Conservation (phyloP, 306 rosid genomes). For the Acacia melanoxylon region DNA sequence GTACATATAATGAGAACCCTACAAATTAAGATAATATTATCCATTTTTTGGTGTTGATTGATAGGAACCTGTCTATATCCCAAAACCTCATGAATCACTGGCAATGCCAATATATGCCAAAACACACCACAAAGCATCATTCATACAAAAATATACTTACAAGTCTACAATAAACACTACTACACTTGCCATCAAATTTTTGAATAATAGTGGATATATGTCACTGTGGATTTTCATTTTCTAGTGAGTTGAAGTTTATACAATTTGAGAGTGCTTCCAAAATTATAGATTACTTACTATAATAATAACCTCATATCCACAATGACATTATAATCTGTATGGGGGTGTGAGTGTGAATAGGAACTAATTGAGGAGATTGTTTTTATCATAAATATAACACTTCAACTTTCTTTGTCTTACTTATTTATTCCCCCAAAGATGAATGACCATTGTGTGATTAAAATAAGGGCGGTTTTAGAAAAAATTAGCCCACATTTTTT, state of each 20-base stretch:
- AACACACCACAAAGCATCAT: not conserved
- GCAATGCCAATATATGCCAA: not conserved
- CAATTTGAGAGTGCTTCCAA: too few relatives aligned
- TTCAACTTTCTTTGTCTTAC: too few relatives aligned
- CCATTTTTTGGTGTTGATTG: conserved; percentile 37
- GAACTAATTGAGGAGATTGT: too few relatives aligned
- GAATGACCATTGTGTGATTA: too few relatives aligned
- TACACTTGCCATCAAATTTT: not conserved
- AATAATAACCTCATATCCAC: too few relatives aligned
- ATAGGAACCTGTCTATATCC: not conserved
- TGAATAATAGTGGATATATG: not conserved
- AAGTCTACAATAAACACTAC: not conserved
- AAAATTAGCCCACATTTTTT: too few relatives aligned
- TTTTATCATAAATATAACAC: too few relatives aligned
- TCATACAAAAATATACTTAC: not conserved
- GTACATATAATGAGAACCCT: not conserved
- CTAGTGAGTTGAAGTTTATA: not conserved
- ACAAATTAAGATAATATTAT: not conserved
- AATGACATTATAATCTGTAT: too few relatives aligned
- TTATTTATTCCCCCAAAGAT: too few relatives aligned
- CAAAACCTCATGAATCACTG: not conserved
- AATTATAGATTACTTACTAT: too few relatives aligned
- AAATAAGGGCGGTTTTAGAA: too few relatives aligned
- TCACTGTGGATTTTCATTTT: not conserved
- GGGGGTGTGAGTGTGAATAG: too few relatives aligned